Conservation (phyloP, 108 stramenopile genomes). For the Epithemia pelagica region DNA sequence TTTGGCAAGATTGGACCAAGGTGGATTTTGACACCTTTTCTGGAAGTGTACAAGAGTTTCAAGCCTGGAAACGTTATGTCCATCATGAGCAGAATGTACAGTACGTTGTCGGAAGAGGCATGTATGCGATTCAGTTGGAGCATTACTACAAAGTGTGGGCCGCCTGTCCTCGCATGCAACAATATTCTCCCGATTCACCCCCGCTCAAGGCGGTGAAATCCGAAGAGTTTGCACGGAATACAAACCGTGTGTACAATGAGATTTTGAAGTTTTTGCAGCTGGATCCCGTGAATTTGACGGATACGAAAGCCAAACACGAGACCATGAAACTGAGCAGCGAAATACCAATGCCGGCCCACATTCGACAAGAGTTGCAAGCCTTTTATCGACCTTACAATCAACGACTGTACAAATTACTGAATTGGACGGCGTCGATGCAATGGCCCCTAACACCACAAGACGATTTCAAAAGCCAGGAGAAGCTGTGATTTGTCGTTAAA, state of each 20-base stretch:
- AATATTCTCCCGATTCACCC: background rate
- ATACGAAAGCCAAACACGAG: conserved; percentile 3
- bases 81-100: conserved; percentile 47
- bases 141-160: conserved; percentile 71
- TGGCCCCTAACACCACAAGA: no score
- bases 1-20: conserved; percentile 50
- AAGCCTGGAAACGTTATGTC: conserved; percentile 47
- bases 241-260: conserved; percentile 14
- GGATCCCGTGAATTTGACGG: background rate
- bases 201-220: conserved; percentile 45
- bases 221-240: conserved; percentile 53
- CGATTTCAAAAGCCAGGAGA: no score
- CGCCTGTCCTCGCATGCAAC: background rate
- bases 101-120: conserved; percentile 69
- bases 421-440: background rate
- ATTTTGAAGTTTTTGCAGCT: conserved; percentile 21
- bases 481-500: no score
- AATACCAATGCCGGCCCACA: background rate
- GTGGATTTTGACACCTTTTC: conserved; percentile 37
- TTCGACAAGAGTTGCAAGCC: conserved; percentile 2
- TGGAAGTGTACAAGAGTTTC: conserved; percentile 31
- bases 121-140: conserved; percentile 85
- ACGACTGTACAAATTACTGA: background rate
- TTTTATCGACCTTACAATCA: conserved; percentile 7
- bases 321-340: background rate